Percentiles rank a stretch among this genome's conserved stretches.
These are phyloP conservation scores for sorghum (Sorghum bicolor) DNA, from an alignment of 176 grass and related monocot species.

Conservation along the genomic window Sorghum_bicolor_NCBIv3 NC_012871.2:1434001-1434500, in stretches of 20 bases:
- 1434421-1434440: slow-evolving; percentile 21
- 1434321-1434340: not conserved
- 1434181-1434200: slow-evolving; percentile 47
- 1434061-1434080: slow-evolving; percentile 29
- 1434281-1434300: slow-evolving; percentile 73
- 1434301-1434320: not conserved
- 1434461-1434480: slow-evolving; percentile 20
- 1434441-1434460: slow-evolving; percentile 11
- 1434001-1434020: slow-evolving; percentile 1
- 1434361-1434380: slow-evolving; percentile 28
- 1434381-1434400: slow-evolving; percentile 28
- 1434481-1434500: not conserved
- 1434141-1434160: not conserved
- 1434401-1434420: not conserved
- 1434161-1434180: not conserved
- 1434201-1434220: slow-evolving; percentile 36
- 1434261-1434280: slow-evolving; percentile 59
- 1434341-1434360: not conserved
- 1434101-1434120: slow-evolving; percentile 74
- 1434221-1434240: slow-evolving; percentile 24
- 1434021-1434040: slow-evolving; percentile 6
- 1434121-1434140: slow-evolving; percentile 43
- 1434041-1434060: slow-evolving; percentile 24
- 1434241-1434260: slow-evolving; percentile 29
- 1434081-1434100: slow-evolving; percentile 33